A percentile compares a stretch with the other conserved stretches of the same genome.
Conservation (phyloP, 2,329 filamentous ascomycete genomes). For the Podosphaera xanthii region DNA sequence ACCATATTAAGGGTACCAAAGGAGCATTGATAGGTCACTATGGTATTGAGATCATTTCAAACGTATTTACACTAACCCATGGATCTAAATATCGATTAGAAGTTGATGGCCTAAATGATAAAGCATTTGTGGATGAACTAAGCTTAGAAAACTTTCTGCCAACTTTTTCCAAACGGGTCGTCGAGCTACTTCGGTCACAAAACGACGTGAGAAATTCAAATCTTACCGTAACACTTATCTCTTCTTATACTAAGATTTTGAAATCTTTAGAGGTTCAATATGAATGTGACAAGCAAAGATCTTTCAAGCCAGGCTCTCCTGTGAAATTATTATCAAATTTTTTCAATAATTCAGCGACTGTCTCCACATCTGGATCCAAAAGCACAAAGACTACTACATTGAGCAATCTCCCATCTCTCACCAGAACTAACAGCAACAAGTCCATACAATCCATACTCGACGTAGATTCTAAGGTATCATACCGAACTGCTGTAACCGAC, state of each 20-base stretch:
- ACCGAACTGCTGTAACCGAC: constrained; percentile 22
- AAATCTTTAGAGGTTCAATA: constrained; percentile 42
- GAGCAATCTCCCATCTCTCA: constrained; percentile 22
- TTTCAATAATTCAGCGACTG: constrained; percentile 20
- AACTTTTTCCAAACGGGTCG: constrained; percentile 52
- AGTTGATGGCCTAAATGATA: constrained; percentile 42
- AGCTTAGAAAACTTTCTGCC: constrained; percentile 49
- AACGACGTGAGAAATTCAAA: constrained; percentile 42
- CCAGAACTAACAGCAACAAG: constrained; percentile 13
- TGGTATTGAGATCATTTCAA: constrained; percentile 48
- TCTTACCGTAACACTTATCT: constrained; percentile 45
- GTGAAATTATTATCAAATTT: constrained; percentile 78
- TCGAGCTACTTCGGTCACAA: constrained; percentile 47
- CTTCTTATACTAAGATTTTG: constrained; percentile 57
- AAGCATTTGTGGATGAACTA: constrained; percentile 51
- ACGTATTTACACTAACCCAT: constrained; percentile 29
- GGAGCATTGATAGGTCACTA: constrained; percentile 42
- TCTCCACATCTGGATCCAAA: constrained; percentile 14
- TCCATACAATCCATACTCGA: constrained; percentile 13
- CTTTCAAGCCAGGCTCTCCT: constrained; percentile 60
- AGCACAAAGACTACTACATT: constrained; percentile 17
- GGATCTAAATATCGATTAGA: constrained; percentile 32
- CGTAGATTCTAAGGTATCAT: constrained; percentile 12
- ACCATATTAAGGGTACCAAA: constrained; percentile 42
- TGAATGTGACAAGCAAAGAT: constrained; percentile 39